phyloP scores from a whole-genome alignment of 768 basidiomycete genomes.

The Auricularia cornea region DNA sequence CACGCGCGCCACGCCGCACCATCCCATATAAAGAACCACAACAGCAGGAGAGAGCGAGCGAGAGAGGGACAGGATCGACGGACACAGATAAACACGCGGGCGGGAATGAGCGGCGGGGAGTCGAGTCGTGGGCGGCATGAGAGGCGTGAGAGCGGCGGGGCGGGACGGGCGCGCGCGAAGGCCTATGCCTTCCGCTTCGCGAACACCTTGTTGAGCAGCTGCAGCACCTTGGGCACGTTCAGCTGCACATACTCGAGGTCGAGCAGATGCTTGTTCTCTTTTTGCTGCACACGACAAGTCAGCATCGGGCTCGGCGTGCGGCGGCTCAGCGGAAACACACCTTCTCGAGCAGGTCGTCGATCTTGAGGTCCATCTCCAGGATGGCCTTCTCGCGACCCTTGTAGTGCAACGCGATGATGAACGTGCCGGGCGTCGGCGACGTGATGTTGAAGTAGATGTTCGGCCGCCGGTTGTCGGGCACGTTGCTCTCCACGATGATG shows the following conservation, averaged over 20 bases:
- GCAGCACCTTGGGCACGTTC: conserved; percentile 91
- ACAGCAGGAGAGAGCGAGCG: too few relatives aligned
- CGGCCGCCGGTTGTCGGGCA: conserved; percentile 96
- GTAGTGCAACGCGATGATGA: conserved; percentile 98
- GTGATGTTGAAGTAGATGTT: conserved; percentile 99
- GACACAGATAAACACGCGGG: too few relatives aligned
- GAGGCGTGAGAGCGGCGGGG: background rate
- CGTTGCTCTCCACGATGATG: conserved; percentile 98
- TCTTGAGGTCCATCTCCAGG: conserved; percentile 98
- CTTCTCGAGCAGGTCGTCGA: conserved; percentile 96
- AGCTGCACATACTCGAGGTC: conserved; percentile 98
- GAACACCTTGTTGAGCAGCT: conserved; percentile 88
- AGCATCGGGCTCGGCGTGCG: too few relatives aligned
- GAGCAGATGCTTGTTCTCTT: conserved; percentile 93
- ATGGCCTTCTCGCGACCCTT: conserved; percentile 99
- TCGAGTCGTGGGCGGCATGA: background rate
- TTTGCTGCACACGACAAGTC: conserved; percentile 91
- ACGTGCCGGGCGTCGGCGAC: conserved; percentile 94
- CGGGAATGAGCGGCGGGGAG: too few relatives aligned
- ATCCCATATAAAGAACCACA: too few relatives aligned
- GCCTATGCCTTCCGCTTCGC: conserved; percentile 47
- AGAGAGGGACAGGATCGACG: too few relatives aligned
- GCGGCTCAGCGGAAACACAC: too few relatives aligned
- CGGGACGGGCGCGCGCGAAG: background rate
- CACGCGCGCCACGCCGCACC: too few relatives aligned